Conservation (phyloP, 768 basidiomycete genomes). For the Ramaria sp. region DNA sequence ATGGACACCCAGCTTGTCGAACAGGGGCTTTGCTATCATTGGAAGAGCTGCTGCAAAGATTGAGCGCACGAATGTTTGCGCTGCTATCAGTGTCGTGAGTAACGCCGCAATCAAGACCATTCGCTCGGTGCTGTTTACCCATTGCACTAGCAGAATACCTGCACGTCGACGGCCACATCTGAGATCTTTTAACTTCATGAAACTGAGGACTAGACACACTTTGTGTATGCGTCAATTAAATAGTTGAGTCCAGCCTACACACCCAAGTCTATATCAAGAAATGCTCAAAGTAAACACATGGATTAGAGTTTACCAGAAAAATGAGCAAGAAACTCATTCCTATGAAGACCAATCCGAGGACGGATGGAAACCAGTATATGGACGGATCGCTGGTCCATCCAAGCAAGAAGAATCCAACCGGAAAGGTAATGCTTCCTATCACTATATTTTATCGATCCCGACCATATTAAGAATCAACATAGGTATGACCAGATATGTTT, state of each 20-base stretch:
- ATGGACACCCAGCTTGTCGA: conserved; percentile 20
- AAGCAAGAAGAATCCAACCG: conserved; percentile 20
- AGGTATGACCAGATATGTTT: neutral
- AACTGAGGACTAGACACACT: neutral
- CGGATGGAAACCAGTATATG: conserved; percentile 17
- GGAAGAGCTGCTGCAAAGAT: conserved; percentile 21
- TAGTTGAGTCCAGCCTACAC: conserved; percentile 16
- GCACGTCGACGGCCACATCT: neutral
- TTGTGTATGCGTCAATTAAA: conserved; percentile 21
- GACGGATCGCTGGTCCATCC: conserved; percentile 18
- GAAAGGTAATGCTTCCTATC: conserved; percentile 22
- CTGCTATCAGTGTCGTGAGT: conserved; percentile 18
- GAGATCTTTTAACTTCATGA: neutral
- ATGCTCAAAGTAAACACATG: neutral
- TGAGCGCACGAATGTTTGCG: conserved; percentile 21
- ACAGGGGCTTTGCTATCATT: conserved; percentile 21
- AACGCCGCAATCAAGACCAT: neutral
- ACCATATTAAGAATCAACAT: neutral
- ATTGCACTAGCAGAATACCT: neutral
- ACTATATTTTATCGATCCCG: conserved; percentile 1
- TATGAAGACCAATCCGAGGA: conserved; percentile 20
- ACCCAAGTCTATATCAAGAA: neutral
- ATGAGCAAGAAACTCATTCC: conserved; percentile 23
- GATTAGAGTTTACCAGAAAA: conserved; percentile 18
- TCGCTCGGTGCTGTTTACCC: neutral